These are phyloP conservation scores for Fraxinus baroniana DNA, from an alignment of 305 asterid species.

Conservation along the genomic window DNA sequence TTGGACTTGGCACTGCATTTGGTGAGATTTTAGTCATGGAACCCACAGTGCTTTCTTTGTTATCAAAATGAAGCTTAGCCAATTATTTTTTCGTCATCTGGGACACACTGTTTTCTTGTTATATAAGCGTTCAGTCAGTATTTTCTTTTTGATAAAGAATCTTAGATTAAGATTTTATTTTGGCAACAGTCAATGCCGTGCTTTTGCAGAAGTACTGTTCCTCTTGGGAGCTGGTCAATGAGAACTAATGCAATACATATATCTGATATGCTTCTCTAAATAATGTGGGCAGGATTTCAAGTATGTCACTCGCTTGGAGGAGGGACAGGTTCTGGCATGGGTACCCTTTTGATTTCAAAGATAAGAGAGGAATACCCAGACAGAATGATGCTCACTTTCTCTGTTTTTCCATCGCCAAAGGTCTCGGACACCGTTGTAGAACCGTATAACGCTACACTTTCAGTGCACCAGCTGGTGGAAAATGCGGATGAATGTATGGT, in stretches of 20 bases:
- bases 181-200: background rate
- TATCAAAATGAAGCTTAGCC: background rate
- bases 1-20: background rate
- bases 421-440: slow-evolving; percentile 89
- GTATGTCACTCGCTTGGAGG: slow-evolving; percentile 93
- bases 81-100: background rate
- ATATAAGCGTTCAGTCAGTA: background rate
- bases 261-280: background rate
- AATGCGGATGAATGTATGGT: slow-evolving; percentile 95
- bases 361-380: slow-evolving; percentile 89
- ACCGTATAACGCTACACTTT: slow-evolving; percentile 82
- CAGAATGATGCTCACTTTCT: slow-evolving; percentile 91
- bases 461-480: slow-evolving; percentile 87
- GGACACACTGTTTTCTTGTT: background rate
- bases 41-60: background rate
- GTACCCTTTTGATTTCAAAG: slow-evolving; percentile 81
- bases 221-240: background rate
- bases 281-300: slow-evolving; percentile 64
- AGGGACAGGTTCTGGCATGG: slow-evolving; percentile 94
- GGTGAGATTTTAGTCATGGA: background rate
- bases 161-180: background rate
- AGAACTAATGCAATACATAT: background rate
- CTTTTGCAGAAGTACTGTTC: background rate
- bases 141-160: background rate
- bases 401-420: slow-evolving; percentile 87